A percentile compares a stretch with the other conserved stretches of the same genome.
These are phyloP conservation scores for Elongisporangium prolatum DNA, from an alignment of 352 stramenopile species.

Conservation along the genomic window DNA sequence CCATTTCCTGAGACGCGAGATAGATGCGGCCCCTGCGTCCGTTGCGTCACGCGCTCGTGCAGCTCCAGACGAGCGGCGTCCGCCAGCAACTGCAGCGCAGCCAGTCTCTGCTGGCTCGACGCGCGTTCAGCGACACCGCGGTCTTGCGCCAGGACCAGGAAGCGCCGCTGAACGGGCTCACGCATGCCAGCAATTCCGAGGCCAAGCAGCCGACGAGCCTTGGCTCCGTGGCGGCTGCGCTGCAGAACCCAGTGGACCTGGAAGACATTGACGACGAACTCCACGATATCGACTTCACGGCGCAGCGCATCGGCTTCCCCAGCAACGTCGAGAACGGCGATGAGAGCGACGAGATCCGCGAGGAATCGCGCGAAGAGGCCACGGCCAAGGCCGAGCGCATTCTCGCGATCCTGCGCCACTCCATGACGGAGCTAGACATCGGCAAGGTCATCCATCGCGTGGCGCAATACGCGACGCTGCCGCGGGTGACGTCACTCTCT, in stretches of 20 bases:
- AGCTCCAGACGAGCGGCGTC: conserved; percentile 14
- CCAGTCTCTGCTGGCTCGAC: conserved; percentile 16
- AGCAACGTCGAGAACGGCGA: conserved; percentile 38
- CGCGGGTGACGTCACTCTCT: conserved; percentile 63
- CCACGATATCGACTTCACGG: conserved; percentile 62
- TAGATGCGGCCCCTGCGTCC: conserved; percentile 32
- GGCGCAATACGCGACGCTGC: conserved; percentile 73
- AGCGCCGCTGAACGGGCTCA: conserved; percentile 10
- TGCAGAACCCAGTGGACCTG: conserved; percentile 13
- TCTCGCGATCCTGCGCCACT: conserved; percentile 71
- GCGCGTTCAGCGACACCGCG: conserved; percentile 38
- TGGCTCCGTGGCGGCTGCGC: not conserved
- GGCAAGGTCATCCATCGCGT: conserved; percentile 78
- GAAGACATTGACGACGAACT: conserved; percentile 20
- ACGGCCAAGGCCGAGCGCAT: conserved; percentile 74
- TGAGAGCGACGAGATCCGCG: conserved; percentile 42
- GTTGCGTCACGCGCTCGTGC: conserved; percentile 31
- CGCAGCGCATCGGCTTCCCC: conserved; percentile 71
- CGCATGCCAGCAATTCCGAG: not conserved
- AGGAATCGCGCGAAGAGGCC: conserved; percentile 60
- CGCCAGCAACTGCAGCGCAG: conserved; percentile 14
- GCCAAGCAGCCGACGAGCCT: conserved; percentile 8
- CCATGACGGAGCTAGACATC: conserved; percentile 82
- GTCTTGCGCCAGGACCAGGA: conserved; percentile 17
- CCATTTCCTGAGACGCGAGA: not conserved